phyloP scores from a whole-genome alignment of 83 land plant species.

The Picea mariana region DNA sequence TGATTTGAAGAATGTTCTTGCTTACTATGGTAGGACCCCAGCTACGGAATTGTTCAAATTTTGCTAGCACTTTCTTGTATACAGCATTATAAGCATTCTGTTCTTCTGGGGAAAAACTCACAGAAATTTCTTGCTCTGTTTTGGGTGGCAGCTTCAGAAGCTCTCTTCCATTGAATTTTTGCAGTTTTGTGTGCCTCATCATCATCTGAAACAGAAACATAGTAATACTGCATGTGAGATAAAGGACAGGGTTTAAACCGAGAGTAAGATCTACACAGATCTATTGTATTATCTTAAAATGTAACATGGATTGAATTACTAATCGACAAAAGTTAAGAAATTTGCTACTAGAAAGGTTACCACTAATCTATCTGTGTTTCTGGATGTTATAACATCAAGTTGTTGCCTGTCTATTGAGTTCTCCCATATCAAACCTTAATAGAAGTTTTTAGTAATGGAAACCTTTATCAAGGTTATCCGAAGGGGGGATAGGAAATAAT shows the following conservation, averaged over 20 bases:
- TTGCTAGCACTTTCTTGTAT: conserved; percentile 39
- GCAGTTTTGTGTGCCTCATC: conserved; percentile 58
- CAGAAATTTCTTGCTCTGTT: conserved; percentile 49
- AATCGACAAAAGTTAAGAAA: no score
- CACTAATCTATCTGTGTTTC: no score
- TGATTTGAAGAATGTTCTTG: conserved; percentile 55
- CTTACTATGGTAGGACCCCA: conserved; percentile 59
- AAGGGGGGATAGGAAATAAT: no score
- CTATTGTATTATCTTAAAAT: no score
- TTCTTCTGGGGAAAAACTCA: conserved; percentile 40
- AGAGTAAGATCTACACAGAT: no score
- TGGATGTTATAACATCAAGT: no score
- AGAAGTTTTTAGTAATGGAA: no score
- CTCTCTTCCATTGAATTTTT: conserved; percentile 55
- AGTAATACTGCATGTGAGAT: not conserved
- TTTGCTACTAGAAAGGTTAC: no score
- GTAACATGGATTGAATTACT: no score
- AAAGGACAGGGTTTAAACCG: not conserved
- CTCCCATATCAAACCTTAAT: no score
- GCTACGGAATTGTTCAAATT: conserved; percentile 54
- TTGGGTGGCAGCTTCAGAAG: conserved; percentile 53
- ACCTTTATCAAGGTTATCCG: no score
- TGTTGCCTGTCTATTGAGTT: no score
- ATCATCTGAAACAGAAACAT: conserved; percentile 34
- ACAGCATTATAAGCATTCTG: conserved; percentile 48